Percentiles rank a stretch among this genome's conserved stretches.
Evolutionary conservation across 2,329 filamentous ascomycete species (phyloP).

Genomic region (Fusarium nodosum): DNA sequence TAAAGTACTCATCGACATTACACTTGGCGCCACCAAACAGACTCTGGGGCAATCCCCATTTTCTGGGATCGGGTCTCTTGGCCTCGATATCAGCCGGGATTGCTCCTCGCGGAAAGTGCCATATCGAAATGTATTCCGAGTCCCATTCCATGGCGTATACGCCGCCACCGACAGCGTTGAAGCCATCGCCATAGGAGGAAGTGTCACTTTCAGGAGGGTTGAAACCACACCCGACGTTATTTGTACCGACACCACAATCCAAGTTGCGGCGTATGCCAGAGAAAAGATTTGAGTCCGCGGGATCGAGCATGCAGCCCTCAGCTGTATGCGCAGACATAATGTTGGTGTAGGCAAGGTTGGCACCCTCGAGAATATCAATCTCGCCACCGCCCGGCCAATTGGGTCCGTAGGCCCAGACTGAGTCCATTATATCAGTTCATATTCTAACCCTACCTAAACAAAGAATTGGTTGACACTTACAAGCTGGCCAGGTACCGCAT

Average conservation of each 20-base stretch:
- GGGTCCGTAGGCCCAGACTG: slow-evolving; percentile 67
- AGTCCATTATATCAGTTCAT: slow-evolving; percentile 16
- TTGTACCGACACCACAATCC: slow-evolving; percentile 56
- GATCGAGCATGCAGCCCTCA: slow-evolving; percentile 51
- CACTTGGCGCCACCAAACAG: slow-evolving; percentile 75
- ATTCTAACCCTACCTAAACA: background rate
- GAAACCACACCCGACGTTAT: slow-evolving; percentile 63
- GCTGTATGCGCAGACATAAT: slow-evolving; percentile 73
- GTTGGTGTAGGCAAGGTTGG: slow-evolving; percentile 72
- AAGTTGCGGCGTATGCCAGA: slow-evolving; percentile 49
- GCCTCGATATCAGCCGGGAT: slow-evolving; percentile 75
- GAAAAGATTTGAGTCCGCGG: slow-evolving; percentile 39
- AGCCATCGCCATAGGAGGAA: slow-evolving; percentile 70
- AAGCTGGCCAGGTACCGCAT: slow-evolving; percentile 82
- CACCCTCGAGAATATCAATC: slow-evolving; percentile 79
- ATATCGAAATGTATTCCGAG: slow-evolving; percentile 75
- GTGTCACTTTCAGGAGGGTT: slow-evolving; percentile 58
- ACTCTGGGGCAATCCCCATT: slow-evolving; percentile 78
- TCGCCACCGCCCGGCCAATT: slow-evolving; percentile 75
- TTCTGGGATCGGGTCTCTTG: slow-evolving; percentile 70
- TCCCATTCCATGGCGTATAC: slow-evolving; percentile 82
- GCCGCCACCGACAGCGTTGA: slow-evolving; percentile 76
- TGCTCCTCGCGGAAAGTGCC: slow-evolving; percentile 77
- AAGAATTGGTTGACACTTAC: slow-evolving; percentile 54
- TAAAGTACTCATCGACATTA: slow-evolving; percentile 75